phyloP scores from a whole-genome alignment of 1,284 basidiomycete genomes.

The Moesziomyces sp. region DNA sequence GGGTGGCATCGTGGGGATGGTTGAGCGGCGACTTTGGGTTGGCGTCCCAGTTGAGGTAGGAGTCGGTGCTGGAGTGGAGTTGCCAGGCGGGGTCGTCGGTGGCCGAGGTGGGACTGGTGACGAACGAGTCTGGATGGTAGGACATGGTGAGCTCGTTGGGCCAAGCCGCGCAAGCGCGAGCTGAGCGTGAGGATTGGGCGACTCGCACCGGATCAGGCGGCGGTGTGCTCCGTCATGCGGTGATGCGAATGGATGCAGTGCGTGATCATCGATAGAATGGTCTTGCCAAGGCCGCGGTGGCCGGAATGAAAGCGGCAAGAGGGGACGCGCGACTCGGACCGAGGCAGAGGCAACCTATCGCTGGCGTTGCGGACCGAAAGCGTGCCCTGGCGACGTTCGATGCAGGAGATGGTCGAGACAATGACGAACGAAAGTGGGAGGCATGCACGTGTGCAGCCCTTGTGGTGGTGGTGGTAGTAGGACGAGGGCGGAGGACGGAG shows the following conservation, averaged over 20 bases:
- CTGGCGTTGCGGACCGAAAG: background rate
- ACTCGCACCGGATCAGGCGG: background rate
- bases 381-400: background rate
- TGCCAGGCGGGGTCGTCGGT: constrained; percentile 29
- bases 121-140: constrained; percentile 27
- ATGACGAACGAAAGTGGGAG: background rate
- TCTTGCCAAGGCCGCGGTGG: no score
- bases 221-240: background rate
- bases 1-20: constrained; percentile 2
- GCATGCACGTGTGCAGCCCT: constrained; percentile 2
- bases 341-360: no score
- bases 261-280: no score
- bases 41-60: constrained; percentile 34
- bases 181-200: no score
- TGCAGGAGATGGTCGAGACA: background rate
- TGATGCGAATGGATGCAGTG: background rate
- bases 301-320: no score
- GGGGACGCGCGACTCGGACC: no score
- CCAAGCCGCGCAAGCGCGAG: no score
- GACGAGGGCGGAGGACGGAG: background rate
- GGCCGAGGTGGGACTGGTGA: constrained; percentile 15
- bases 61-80: constrained; percentile 46
- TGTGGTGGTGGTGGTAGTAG: background rate
- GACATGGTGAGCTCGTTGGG: constrained; percentile 24
- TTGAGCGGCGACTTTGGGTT: constrained; percentile 10